Conservation (phyloP, 2,329 filamentous ascomycete species). For the Microdochium trichocladiopsis region DNA sequence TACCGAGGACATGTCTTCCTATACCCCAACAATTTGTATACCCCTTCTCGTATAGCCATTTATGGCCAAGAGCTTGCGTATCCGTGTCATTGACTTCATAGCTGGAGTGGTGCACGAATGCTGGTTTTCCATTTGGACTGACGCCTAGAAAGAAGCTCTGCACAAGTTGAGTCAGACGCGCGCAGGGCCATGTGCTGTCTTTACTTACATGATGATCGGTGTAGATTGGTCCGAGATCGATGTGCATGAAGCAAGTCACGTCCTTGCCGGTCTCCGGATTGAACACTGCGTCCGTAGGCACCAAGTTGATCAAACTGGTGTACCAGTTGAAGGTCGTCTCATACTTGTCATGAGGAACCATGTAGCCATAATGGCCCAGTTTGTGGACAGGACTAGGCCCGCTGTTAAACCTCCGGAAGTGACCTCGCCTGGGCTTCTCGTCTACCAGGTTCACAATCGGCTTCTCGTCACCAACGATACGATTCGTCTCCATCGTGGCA, state of each 20-base stretch:
- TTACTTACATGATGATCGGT: conserved; percentile 48
- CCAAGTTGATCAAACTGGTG: conserved; percentile 40
- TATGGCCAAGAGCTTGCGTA: conserved; percentile 61
- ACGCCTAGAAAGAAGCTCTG: conserved; percentile 39
- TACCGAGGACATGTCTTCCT: conserved; percentile 62
- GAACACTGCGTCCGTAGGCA: conserved; percentile 38
- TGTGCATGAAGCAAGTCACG: conserved; percentile 36
- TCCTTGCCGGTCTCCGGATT: conserved; percentile 27
- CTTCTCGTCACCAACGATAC: conserved; percentile 27
- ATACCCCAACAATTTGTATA: conserved; percentile 65
- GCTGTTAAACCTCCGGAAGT: conserved; percentile 44
- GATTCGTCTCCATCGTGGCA: too few species aligned
- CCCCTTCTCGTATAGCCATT: conserved; percentile 56
- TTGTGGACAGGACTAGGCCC: conserved; percentile 39
- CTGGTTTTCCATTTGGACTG: conserved; percentile 49
- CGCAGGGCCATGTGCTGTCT: too few species aligned
- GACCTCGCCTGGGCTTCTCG: conserved; percentile 40
- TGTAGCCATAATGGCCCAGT: conserved; percentile 47
- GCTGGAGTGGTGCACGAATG: conserved; percentile 48
- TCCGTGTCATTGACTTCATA: conserved; percentile 70
- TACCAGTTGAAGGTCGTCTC: conserved; percentile 41
- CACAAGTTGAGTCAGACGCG: too few species aligned
- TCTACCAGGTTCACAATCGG: conserved; percentile 37
- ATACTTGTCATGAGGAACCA: conserved; percentile 44
- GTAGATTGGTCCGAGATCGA: conserved; percentile 32